Evolutionary conservation across 768 basidiomycete genomes (phyloP).

Genomic region (Leccinum imitatum): DNA sequence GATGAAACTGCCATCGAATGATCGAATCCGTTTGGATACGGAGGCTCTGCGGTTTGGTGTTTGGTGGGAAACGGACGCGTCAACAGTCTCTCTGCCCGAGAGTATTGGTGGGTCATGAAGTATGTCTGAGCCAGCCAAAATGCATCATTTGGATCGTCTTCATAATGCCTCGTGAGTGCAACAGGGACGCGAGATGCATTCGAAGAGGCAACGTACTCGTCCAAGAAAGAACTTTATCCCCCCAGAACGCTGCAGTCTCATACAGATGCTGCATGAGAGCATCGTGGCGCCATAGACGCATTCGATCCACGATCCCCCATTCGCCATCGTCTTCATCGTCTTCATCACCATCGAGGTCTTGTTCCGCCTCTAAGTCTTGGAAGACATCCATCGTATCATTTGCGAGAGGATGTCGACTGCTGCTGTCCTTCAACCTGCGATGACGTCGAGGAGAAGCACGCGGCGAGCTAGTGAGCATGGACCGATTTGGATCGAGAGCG

Average conservation of each 20-base stretch:
- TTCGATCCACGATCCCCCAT: constrained; percentile 91
- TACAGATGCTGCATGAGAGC: constrained; percentile 98
- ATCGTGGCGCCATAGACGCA: constrained; percentile 97
- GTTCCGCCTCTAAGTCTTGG: constrained; percentile 61
- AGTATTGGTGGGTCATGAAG: constrained; percentile 94
- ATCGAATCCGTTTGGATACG: constrained; percentile 28
- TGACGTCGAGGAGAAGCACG: constrained; percentile 64
- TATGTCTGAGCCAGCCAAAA: constrained; percentile 99
- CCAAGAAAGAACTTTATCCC: constrained; percentile 94
- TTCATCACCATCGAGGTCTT: constrained; percentile 58
- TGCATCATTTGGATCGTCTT: constrained; percentile 95
- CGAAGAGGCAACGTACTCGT: constrained; percentile 65
- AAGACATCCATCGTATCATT: constrained; percentile 76
- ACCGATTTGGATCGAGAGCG: constrained; percentile 78
- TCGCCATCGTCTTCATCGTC: constrained; percentile 59
- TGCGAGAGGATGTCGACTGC: constrained; percentile 68
- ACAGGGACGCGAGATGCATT: constrained; percentile 4
- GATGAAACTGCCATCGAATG: constrained; percentile 23
- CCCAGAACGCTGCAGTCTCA: constrained; percentile 97
- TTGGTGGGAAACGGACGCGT: constrained; percentile 77
- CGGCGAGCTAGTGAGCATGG: constrained; percentile 72
- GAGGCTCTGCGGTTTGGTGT: constrained; percentile 39
- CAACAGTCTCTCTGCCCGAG: constrained; percentile 88
- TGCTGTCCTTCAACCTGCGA: constrained; percentile 53
- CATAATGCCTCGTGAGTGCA: constrained; percentile 3